phyloP scores from a whole-genome alignment of 2,329 filamentous ascomycete species.

The Apiospora phragmitis region DNA sequence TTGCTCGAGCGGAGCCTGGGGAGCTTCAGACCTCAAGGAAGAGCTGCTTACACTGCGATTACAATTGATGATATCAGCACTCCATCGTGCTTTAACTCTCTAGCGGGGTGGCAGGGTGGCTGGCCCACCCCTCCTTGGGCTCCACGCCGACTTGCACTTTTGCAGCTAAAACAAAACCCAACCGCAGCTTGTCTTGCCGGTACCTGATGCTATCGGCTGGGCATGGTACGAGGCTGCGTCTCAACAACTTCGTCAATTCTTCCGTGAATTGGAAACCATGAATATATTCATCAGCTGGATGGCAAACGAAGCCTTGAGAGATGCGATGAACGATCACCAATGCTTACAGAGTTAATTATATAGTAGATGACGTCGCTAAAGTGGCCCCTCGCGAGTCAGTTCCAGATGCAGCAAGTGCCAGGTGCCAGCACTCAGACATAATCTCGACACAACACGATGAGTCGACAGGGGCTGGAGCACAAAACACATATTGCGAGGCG shows the following conservation, averaged over 20 bases:
- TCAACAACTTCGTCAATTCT: not conserved
- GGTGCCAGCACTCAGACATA: not conserved
- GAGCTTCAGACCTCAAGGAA: not conserved
- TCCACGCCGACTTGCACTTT: not conserved
- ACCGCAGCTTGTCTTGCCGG: not conserved
- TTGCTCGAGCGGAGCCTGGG: not conserved
- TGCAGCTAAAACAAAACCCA: not conserved
- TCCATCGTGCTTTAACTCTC: not conserved
- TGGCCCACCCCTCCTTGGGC: not conserved
- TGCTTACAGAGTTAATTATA: not conserved
- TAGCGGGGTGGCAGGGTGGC: not conserved
- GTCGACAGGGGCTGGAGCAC: not conserved
- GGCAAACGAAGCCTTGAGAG: not conserved
- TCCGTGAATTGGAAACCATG: not conserved
- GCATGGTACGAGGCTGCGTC: not conserved
- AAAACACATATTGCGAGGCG: not conserved
- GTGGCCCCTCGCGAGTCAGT: not conserved
- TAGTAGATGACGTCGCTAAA: not conserved
- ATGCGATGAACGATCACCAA: not conserved
- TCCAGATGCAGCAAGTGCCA: not conserved
- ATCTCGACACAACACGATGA: not conserved
- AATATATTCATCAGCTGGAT: not conserved
- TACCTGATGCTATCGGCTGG: not conserved
- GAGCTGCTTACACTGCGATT: conserved; percentile 1
- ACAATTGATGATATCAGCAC: conserved; percentile 9